phyloP scores from a whole-genome alignment of 225 moss, liverwort and hornwort species.

The Marchantia polymorpha region DNA sequence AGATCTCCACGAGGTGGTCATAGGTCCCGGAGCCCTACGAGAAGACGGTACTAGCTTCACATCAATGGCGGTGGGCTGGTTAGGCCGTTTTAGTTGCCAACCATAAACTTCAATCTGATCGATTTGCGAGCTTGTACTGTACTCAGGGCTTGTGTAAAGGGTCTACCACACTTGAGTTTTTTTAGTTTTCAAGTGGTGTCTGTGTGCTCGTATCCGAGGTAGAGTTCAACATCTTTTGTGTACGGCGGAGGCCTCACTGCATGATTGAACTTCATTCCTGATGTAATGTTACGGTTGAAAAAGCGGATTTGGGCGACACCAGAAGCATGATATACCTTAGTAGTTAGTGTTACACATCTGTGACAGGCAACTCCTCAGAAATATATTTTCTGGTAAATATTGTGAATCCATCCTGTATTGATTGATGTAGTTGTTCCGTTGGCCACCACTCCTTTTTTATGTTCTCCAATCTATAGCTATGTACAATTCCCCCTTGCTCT shows the following conservation, averaged over 20 bases:
- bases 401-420: background rate
- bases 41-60: conserved; percentile 38
- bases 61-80: background rate
- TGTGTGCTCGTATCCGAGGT: conserved; percentile 14
- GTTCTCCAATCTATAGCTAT: no score
- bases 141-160: conserved; percentile 6
- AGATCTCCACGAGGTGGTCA: conserved; percentile 94
- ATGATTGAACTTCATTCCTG: background rate
- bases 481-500: no score
- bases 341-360: background rate
- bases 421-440: background rate
- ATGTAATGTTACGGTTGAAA: background rate
- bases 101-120: background rate
- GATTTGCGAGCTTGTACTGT: conserved; percentile 9
- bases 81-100: background rate
- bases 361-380: background rate
- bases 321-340: conserved; percentile 4
- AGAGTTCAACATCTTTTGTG: background rate
- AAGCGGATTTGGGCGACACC: conserved; percentile 5
- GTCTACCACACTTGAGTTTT: conserved; percentile 21
- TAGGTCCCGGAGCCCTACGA: conserved; percentile 85
- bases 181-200: conserved; percentile 26
- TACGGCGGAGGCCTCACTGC: background rate
- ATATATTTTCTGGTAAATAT: conserved; percentile 13
- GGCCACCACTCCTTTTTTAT: no score